phyloP scores from a whole-genome alignment of 1,139 yeast genomes.

The Sugiyamaella grinbergsii region DNA sequence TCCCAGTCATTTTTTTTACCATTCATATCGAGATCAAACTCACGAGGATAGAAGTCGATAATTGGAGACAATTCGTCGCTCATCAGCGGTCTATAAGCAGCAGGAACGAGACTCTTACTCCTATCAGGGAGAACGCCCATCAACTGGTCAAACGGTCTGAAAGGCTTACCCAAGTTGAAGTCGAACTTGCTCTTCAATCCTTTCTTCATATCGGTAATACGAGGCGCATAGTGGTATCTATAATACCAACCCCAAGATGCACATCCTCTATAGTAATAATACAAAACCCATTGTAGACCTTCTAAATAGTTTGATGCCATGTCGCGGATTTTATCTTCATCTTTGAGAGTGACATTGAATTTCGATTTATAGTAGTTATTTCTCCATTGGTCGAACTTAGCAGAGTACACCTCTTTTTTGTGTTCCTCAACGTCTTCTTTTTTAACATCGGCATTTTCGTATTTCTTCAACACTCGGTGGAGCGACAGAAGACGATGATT shows the following conservation, averaged over 20 bases:
- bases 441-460: slow-evolving; percentile 69
- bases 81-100: slow-evolving; percentile 78
- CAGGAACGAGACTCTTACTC: slow-evolving; percentile 79
- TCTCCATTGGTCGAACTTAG: slow-evolving; percentile 81
- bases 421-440: slow-evolving; percentile 64
- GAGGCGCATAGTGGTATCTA: slow-evolving; percentile 86
- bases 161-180: slow-evolving; percentile 75
- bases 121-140: slow-evolving; percentile 98
- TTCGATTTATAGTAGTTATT: slow-evolving; percentile 78
- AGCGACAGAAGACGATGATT: slow-evolving; percentile 35
- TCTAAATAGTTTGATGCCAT: slow-evolving; percentile 84
- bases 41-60: slow-evolving; percentile 84
- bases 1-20: slow-evolving; percentile 98
- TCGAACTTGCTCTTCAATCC: slow-evolving; percentile 62
- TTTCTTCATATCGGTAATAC: slow-evolving; percentile 77
- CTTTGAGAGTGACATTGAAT: slow-evolving; percentile 60
- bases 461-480: slow-evolving; percentile 50
- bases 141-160: slow-evolving; percentile 91
- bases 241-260: slow-evolving; percentile 96
- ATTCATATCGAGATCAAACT: slow-evolving; percentile 86
- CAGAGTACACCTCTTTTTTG: slow-evolving; percentile 66
- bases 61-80: slow-evolving; percentile 88
- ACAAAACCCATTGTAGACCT: slow-evolving; percentile 95
- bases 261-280: slow-evolving; percentile 84
- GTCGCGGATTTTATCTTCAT: slow-evolving; percentile 55